phyloP scores from a whole-genome alignment of 176 grass and related monocot genomes.

The Phragmites australis region DNA sequence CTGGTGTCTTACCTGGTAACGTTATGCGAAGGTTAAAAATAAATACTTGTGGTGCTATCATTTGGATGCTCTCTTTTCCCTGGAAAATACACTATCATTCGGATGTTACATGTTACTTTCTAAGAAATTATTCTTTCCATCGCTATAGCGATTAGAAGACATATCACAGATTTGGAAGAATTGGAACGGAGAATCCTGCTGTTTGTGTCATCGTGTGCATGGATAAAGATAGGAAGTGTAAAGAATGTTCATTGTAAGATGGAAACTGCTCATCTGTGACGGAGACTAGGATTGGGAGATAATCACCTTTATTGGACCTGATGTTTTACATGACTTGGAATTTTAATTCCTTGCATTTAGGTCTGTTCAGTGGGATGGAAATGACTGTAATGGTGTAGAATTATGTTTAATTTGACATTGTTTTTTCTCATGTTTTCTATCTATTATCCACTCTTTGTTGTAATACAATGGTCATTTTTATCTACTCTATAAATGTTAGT shows the following conservation, averaged over 20 bases:
- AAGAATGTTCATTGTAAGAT: constrained; percentile 22
- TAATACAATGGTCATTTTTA: not conserved
- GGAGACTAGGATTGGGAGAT: not conserved
- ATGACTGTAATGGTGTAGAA: not conserved
- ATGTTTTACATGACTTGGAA: not conserved
- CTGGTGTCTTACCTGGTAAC: constrained; percentile 43
- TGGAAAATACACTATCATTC: not conserved
- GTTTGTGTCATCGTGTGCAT: constrained; percentile 34
- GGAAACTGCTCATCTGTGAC: constrained; percentile 1
- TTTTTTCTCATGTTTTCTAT: not conserved
- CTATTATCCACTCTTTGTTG: not conserved
- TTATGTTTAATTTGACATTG: not conserved
- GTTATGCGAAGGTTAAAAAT: not conserved
- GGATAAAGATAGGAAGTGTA: constrained; percentile 39
- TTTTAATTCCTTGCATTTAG: not conserved
- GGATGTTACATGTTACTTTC: constrained; percentile 43
- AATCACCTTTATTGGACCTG: not conserved
- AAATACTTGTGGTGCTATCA: not conserved
- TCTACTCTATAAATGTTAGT: not conserved
- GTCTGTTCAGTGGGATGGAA: not conserved
- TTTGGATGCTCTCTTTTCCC: not conserved
- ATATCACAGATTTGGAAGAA: constrained; percentile 25
- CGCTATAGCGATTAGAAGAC: not conserved
- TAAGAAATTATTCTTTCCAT: constrained; percentile 9
- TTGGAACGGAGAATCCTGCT: constrained; percentile 15